phyloP scores from a whole-genome alignment of 1,139 yeast genomes.

The Debaryomyces robertsiae region DNA sequence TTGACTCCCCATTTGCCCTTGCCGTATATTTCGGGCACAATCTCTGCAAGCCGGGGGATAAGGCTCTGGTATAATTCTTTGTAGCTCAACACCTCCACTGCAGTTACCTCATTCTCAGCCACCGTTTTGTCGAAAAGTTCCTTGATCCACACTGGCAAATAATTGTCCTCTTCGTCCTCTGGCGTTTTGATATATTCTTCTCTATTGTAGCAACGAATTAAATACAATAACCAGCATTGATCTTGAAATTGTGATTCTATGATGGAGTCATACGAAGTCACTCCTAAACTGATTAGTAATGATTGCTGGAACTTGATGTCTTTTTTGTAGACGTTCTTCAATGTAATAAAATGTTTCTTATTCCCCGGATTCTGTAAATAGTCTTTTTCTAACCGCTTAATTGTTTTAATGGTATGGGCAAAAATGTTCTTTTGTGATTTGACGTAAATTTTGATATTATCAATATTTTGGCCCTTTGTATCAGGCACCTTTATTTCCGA shows the following conservation, averaged over 20 bases:
- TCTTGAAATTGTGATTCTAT: conserved; percentile 52
- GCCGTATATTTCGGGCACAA: conserved; percentile 63
- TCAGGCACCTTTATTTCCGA: conserved; percentile 18
- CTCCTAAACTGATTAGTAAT: conserved; percentile 57
- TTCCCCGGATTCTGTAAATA: conserved; percentile 42
- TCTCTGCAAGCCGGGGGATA: conserved; percentile 52
- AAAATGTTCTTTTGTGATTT: conserved; percentile 51
- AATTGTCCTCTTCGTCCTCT: conserved; percentile 30
- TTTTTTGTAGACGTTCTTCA: conserved; percentile 57
- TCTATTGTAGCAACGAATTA: conserved; percentile 59
- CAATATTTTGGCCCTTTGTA: conserved; percentile 16
- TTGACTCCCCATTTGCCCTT: conserved; percentile 67
- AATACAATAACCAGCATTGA: conserved; percentile 63
- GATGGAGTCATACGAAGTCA: conserved; percentile 54
- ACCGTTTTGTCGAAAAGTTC: conserved; percentile 45
- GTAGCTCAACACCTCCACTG: conserved; percentile 57
- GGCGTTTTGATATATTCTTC: conserved; percentile 30
- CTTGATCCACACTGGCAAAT: conserved; percentile 56
- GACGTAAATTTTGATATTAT: conserved; percentile 39
- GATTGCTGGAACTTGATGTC: conserved; percentile 60
- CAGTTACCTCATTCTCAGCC: conserved; percentile 38
- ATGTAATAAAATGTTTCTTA: conserved; percentile 46
- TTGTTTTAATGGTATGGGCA: conserved; percentile 45
- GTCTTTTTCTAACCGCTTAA: conserved; percentile 54
- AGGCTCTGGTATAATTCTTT: conserved; percentile 55